Evolutionary conservation across 2,329 filamentous ascomycete genomes (phyloP).

Genomic region (Verticillium longisporum): DNA sequence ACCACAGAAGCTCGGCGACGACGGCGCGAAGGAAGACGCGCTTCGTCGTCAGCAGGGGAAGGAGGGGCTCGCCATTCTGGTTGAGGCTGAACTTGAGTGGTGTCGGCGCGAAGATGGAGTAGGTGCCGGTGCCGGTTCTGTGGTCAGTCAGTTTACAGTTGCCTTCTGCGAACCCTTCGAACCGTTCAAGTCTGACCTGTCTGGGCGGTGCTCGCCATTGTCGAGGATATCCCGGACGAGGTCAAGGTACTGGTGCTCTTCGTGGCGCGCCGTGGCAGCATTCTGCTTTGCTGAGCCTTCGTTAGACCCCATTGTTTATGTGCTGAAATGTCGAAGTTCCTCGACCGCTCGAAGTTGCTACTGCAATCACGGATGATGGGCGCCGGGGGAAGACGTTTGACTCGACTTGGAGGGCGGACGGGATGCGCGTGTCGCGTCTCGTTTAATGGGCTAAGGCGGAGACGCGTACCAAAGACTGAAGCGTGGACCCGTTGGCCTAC

Average conservation of each 20-base stretch:
- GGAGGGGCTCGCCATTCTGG: slow-evolving; percentile 52
- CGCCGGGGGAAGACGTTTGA: neutral
- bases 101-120: slow-evolving; percentile 78
- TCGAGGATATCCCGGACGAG: slow-evolving; percentile 80
- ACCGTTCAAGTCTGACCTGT: slow-evolving; percentile 56
- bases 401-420: neutral
- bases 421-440: neutral
- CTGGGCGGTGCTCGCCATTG: slow-evolving; percentile 79
- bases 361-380: neutral
- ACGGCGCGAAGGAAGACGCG: slow-evolving; percentile 90
- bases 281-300: neutral
- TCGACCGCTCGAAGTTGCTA: neutral
- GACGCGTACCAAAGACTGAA: neutral
- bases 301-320: neutral
- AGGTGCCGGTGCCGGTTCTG: slow-evolving; percentile 89
- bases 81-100: slow-evolving; percentile 84
- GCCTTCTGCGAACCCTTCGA: neutral
- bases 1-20: slow-evolving; percentile 92
- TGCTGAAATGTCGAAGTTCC: neutral
- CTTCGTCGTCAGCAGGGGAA: slow-evolving; percentile 95
- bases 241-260: slow-evolving; percentile 91
- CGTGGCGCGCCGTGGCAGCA: slow-evolving; percentile 41
- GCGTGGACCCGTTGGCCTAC: too few species aligned
- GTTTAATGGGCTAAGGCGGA: neutral
- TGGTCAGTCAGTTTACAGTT: neutral